Conservation (phyloP, 2,329 filamentous ascomycete species). For the Diplodia scrobiculata region DNA sequence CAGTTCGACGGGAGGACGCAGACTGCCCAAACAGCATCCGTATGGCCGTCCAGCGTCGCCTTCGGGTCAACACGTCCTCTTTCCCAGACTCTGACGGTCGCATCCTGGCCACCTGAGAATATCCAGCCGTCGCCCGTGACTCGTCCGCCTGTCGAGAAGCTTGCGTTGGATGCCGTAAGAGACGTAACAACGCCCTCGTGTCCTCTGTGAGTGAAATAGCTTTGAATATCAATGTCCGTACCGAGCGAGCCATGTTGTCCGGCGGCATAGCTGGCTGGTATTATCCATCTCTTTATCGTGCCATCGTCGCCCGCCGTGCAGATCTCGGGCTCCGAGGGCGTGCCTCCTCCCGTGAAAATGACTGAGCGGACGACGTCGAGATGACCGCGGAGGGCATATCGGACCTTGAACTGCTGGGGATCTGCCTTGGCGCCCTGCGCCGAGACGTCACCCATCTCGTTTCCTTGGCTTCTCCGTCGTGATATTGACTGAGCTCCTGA, state of each 20-base stretch:
- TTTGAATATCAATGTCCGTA: slow-evolving; percentile 85
- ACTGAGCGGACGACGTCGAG: slow-evolving; percentile 91
- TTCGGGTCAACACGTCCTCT: slow-evolving; percentile 92
- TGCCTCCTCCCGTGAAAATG: slow-evolving; percentile 95
- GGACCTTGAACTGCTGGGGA: slow-evolving; percentile 80
- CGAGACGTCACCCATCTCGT: slow-evolving; percentile 60
- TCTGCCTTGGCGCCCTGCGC: slow-evolving; percentile 60
- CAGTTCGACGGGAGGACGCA: slow-evolving; percentile 86
- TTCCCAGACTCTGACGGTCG: slow-evolving; percentile 93
- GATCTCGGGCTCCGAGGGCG: slow-evolving; percentile 92
- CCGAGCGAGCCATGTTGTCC: slow-evolving; percentile 56
- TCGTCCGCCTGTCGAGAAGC: slow-evolving; percentile 84
- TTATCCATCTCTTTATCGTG: slow-evolving; percentile 94
- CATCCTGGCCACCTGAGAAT: slow-evolving; percentile 94
- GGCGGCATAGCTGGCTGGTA: slow-evolving; percentile 75
- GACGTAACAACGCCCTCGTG: slow-evolving; percentile 89
- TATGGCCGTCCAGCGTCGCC: slow-evolving; percentile 89
- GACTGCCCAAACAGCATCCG: slow-evolving; percentile 92
- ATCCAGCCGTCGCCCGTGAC: slow-evolving; percentile 95
- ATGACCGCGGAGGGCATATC: slow-evolving; percentile 88
- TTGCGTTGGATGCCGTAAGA: slow-evolving; percentile 83
- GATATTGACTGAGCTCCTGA: slow-evolving; percentile 64
- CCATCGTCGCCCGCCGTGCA: slow-evolving; percentile 96
- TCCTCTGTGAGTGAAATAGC: slow-evolving; percentile 93
- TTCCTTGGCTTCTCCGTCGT: slow-evolving; percentile 62